A percentile compares a stretch with the other conserved stretches of the same genome.
Conservation (phyloP, 2,329 filamentous ascomycete species). For the Aspergillus amoenus region DNA sequence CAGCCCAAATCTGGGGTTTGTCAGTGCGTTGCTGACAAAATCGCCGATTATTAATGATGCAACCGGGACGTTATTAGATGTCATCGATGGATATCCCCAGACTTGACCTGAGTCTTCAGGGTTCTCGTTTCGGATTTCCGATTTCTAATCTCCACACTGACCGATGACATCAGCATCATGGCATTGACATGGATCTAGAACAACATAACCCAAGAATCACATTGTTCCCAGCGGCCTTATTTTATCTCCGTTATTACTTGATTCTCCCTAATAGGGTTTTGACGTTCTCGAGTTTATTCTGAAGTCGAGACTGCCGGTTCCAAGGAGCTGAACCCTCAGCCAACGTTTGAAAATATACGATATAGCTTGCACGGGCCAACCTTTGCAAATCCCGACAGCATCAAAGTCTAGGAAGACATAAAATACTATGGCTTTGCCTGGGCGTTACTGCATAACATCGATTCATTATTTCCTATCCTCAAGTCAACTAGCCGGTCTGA, state of each 20-base stretch:
- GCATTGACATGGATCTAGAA: not conserved
- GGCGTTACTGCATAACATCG: not conserved
- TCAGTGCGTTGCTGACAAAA: not conserved
- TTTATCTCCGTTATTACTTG: not conserved
- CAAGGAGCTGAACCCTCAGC: too few species aligned
- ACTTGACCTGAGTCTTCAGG: not conserved
- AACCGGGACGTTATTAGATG: not conserved
- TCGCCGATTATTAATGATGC: not conserved
- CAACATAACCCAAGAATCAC: not conserved
- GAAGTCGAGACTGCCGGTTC: too few species aligned
- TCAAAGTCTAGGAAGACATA: too few species aligned
- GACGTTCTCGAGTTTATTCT: too few species aligned
- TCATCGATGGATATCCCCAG: not conserved
- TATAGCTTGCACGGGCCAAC: too few species aligned
- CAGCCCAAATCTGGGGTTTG: not conserved
- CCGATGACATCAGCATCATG: not conserved
- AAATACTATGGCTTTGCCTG: not conserved
- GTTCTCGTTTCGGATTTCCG: not conserved
- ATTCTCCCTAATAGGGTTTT: not conserved
- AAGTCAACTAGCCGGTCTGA: not conserved
- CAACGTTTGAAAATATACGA: too few species aligned
- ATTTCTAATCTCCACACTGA: not conserved
- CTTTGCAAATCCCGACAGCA: not conserved
- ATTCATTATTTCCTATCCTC: not conserved
- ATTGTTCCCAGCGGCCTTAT: not conserved